Evolutionary conservation across 2,329 filamentous ascomycete species (phyloP), one percentile per base, ranked within the genome.

Genomic region (Pezicula neosporulosa): DNA sequence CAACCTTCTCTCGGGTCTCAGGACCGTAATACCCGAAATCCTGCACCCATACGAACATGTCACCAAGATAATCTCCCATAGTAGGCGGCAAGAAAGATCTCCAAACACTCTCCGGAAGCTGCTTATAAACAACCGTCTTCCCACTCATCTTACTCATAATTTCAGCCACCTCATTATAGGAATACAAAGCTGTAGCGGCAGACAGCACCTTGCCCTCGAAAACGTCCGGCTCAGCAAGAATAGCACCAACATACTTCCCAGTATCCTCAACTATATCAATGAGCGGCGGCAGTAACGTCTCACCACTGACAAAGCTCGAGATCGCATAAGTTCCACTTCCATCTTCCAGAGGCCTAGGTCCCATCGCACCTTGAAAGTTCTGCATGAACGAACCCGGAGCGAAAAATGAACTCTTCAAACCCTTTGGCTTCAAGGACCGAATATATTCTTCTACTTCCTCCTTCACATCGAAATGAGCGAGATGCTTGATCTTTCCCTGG

Each of bases 371-470:
- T 1, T 51, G 47, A 24, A 71, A 68, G 49, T 78, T 78, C 54
- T 72, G 68, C 74, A 78, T 77, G 50, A 77, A 80, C 16, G 63
- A 67, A 0, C 66, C 74, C 0, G 74, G 72, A 1, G 69, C 64
- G 48, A 74, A 70, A 59, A 77, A 78, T 0, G 76, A 67, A 36
- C 67, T 69, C 6, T 70, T 68, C 4, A 79, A 63, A 0, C 67
- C 68, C n/a, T 30, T 13, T 4, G 30, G 30, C 30, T 13, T 13
- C 1, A 75, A 57, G 0, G 54, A 50, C 12, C 73, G 71, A 16
- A 63, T 61, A 3, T 58, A 60, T 21, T 62, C 57, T 36, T 72
- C 69, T 8, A 68, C 62, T 1, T 46, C 56, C 1, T 57, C 45
- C 56, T 72, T 72, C 36, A 64, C 66, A 15, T n/a, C 8, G 42